Base-by-base conservation (phyloP, 345 rosid species). In the Aquilaria yunnanensis region DNA sequence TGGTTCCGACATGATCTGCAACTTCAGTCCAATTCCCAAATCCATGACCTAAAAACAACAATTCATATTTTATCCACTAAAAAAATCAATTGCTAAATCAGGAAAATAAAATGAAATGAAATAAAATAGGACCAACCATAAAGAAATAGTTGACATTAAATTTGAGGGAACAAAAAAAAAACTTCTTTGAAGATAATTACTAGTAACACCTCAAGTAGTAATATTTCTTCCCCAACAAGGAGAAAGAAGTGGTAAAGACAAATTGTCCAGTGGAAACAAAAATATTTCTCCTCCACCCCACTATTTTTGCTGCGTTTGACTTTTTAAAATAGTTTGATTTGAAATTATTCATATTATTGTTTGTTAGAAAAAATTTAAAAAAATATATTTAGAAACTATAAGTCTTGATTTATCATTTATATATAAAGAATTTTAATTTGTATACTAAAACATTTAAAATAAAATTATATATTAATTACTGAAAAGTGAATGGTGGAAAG, bases 21-120 rank as follows among this genome's bases (percentile, higher is more conserved):
- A 90, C 95, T 85, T 94, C 99, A 60, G 65, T 67, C 99, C 97
- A 90, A 60, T 90, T 94, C 57, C 97, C 97, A 71, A 94, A 83
- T 57, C 99, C 99, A 75, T 88, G 72, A 89, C 99, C 97, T 94
- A 73, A 72, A 54, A 71, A 55, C 67, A 58, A 43, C 67, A 9
- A 51, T 54, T 67, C 66, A 58, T 63, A 30, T 47, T 68, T 65
- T 55, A 67, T 68, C 47, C 32, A 66, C 75, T 70, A 76, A 53
- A 23, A 77, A 61, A 13, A 64, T 32, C 56, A 60, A 66, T 69
- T 57, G 12, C 47, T 64, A 47, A 72, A 50, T 62, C 46, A 56
- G 52, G 32, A 67, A 33, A 37, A 23, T 23, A 0, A 51, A 32
- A 63, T 12, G 1, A 57, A n/a, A 23, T 23, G 23, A 51, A 32